Percentiles rank a stretch among this genome's conserved stretches.
Evolutionary conservation across 257 asterid genomes (phyloP).

Genomic region (Solanum medicagineum): DNA sequence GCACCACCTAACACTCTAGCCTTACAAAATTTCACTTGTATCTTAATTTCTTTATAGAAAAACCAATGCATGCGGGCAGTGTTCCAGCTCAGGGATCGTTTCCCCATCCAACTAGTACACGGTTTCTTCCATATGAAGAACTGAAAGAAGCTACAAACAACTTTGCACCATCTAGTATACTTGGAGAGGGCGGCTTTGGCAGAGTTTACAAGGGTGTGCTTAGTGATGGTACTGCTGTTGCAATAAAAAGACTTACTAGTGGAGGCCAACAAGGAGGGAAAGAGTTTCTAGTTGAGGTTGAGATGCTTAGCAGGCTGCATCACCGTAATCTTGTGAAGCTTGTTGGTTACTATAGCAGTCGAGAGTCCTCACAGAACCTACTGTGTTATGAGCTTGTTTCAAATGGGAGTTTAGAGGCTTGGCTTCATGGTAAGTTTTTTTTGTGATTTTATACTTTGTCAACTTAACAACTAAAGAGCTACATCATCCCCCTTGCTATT

Average conservation of each 20-base stretch:
- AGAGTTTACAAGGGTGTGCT: slow-evolving; percentile 82
- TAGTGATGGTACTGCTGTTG: slow-evolving; percentile 87
- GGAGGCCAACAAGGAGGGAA: slow-evolving; percentile 98
- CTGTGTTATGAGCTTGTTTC: slow-evolving; percentile 97
- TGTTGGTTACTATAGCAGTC: slow-evolving; percentile 79
- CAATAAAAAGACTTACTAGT: slow-evolving; percentile 74
- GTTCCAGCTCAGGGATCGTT: slow-evolving; percentile 50
- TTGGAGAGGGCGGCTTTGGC: slow-evolving; percentile 98
- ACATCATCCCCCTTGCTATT: neutral
- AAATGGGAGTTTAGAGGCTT: slow-evolving; percentile 88
- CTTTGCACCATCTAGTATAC: slow-evolving; percentile 61
- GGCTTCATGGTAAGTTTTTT: slow-evolving; percentile 78
- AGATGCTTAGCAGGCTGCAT: slow-evolving; percentile 96
- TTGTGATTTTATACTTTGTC: neutral
- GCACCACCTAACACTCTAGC: neutral
- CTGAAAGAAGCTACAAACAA: slow-evolving; percentile 86
- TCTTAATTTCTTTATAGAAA: slow-evolving; percentile 23
- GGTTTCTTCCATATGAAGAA: slow-evolving; percentile 71
- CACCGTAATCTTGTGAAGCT: slow-evolving; percentile 96
- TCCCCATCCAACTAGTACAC: slow-evolving; percentile 76
- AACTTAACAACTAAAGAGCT: neutral
- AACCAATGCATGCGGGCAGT: slow-evolving; percentile 33
- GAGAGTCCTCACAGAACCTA: slow-evolving; percentile 66
- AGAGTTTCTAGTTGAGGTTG: slow-evolving; percentile 92
- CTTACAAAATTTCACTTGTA: neutral